Evolutionary conservation across 805 yeast genomes (phyloP).

Genomic region (Metschnikowia similis): DNA sequence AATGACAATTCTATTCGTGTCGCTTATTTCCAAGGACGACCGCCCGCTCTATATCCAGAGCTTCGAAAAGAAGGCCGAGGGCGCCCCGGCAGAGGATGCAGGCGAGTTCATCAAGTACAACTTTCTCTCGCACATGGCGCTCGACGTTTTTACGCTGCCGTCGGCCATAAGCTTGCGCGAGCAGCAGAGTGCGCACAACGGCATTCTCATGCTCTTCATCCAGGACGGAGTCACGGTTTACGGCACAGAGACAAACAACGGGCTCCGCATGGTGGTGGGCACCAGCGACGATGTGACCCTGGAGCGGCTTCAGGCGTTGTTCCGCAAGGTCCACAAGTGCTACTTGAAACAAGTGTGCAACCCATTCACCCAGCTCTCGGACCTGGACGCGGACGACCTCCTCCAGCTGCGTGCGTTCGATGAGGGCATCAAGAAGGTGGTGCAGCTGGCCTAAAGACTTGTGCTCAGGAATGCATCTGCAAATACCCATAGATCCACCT

Average conservation of each 20-base stretch:
- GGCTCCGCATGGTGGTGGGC: slow-evolving; percentile 63
- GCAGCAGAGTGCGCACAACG: slow-evolving; percentile 26
- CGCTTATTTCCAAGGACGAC: slow-evolving; percentile 55
- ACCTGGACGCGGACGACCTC: slow-evolving; percentile 18
- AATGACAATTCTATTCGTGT: slow-evolving; percentile 43
- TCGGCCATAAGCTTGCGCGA: slow-evolving; percentile 36
- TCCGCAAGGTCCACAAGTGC: slow-evolving; percentile 44
- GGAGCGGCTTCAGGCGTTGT: slow-evolving; percentile 19
- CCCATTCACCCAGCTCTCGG: slow-evolving; percentile 45
- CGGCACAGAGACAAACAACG: slow-evolving; percentile 66
- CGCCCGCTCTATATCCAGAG: slow-evolving; percentile 59
- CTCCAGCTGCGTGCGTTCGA: slow-evolving; percentile 32
- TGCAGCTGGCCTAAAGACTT: slow-evolving; percentile 8
- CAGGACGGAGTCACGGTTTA: slow-evolving; percentile 66
- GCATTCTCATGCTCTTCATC: slow-evolving; percentile 50
- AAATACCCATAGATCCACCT: no score
- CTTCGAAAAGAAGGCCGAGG: slow-evolving; percentile 25
- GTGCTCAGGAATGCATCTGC: no score
- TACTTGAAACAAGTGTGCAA: slow-evolving; percentile 57
- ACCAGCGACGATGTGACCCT: slow-evolving; percentile 16
- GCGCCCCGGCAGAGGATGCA: slow-evolving; percentile 17
- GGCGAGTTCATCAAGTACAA: slow-evolving; percentile 57
- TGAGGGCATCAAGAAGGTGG: slow-evolving; percentile 22
- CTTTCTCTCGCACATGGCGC: slow-evolving; percentile 70
- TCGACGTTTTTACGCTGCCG: slow-evolving; percentile 63